A percentile compares a stretch with the other conserved stretches of the same genome.
phyloP scores from a whole-genome alignment of 306 rosid genomes.

The Malus fusca region DNA sequence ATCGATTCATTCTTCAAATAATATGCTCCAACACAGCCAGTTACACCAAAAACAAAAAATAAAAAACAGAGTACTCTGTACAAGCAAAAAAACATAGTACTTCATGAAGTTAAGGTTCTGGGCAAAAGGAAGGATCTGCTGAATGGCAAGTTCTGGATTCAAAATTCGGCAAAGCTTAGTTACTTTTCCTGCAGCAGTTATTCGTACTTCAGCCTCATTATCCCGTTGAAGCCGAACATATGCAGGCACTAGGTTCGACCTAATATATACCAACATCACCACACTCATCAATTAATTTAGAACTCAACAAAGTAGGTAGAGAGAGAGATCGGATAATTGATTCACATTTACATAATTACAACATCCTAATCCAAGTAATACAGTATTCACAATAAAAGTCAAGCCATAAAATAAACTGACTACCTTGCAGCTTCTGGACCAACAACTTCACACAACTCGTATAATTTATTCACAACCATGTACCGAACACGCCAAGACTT shows the following conservation, averaged over 20 bases:
- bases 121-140: constrained; percentile 76
- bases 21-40: no score
- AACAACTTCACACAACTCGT: constrained; percentile 91
- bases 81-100: no score
- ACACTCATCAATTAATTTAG: neutral
- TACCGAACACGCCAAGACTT: constrained; percentile 99
- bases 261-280: constrained; percentile 4
- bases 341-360: neutral
- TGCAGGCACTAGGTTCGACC: constrained; percentile 88
- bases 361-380: neutral
- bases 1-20: no score
- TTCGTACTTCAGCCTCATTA: constrained; percentile 98
- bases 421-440: constrained; percentile 98
- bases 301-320: neutral
- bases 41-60: no score
- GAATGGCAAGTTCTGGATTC: constrained; percentile 80
- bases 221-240: constrained; percentile 92
- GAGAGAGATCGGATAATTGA: neutral
- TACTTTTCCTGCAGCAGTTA: constrained; percentile 97
- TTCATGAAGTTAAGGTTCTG: no score
- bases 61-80: no score
- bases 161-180: constrained; percentile 86
- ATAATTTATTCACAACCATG: constrained; percentile 94
- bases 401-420: neutral
- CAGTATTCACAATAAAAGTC: neutral